A percentile compares a stretch with the other conserved stretches of the same genome.
phyloP scores from a whole-genome alignment of 306 rosid genomes.

The Lupinus albus region DNA sequence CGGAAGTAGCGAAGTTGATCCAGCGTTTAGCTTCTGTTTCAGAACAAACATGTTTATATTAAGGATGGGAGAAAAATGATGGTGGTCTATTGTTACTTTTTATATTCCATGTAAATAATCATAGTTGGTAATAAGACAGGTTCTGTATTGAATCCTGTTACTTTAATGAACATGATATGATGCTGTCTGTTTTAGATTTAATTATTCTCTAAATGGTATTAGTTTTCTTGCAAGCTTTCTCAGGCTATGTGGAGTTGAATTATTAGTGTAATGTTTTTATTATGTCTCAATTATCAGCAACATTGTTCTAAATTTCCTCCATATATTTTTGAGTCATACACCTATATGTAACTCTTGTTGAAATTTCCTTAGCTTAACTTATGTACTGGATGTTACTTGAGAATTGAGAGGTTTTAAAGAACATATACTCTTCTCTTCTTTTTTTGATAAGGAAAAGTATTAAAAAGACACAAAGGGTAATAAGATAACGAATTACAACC shows the following conservation, averaged over 20 bases:
- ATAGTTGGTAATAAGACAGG: slow-evolving; percentile 40
- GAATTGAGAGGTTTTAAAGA: neutral
- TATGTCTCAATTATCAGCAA: neutral
- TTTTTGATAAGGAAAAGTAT: too few species aligned
- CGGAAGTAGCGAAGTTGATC: slow-evolving; percentile 69
- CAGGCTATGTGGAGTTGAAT: neutral
- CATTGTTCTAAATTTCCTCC: neutral
- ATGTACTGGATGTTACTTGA: neutral
- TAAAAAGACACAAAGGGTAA: too few species aligned
- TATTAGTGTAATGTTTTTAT: neutral
- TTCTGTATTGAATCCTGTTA: slow-evolving; percentile 30
- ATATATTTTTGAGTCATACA: neutral
- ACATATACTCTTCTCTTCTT: neutral
- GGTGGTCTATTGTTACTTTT: neutral
- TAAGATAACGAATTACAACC: too few species aligned
- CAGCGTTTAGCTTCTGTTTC: slow-evolving; percentile 78
- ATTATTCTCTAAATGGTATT: neutral
- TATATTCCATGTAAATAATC: slow-evolving; percentile 37
- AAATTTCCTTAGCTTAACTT: neutral
- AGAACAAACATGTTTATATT: slow-evolving; percentile 41
- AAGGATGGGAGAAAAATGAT: slow-evolving; percentile 24
- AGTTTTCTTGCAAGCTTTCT: neutral
- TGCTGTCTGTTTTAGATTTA: neutral
- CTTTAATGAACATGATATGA: slow-evolving; percentile 15
- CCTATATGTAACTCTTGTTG: neutral